Evolutionary conservation across 495 filamentous ascomycete species (phyloP).

Genomic region (Oleoguttula mirabilis): DNA sequence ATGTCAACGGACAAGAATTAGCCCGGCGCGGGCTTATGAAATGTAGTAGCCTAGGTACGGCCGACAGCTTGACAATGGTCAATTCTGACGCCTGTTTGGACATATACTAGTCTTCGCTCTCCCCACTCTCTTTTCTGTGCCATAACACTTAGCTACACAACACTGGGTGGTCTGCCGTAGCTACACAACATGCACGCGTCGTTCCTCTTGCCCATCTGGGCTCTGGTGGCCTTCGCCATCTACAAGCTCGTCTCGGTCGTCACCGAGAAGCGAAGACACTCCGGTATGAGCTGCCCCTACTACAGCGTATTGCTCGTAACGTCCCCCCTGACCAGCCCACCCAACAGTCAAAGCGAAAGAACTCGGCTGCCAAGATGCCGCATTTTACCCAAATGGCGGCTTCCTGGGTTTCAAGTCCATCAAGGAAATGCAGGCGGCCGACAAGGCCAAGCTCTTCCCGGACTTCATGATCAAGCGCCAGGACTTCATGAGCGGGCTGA

Average conservation of each 20-base stretch:
- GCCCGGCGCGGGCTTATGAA: too few species aligned
- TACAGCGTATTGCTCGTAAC: background rate
- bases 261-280: background rate
- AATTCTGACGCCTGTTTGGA: too few species aligned
- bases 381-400: conserved; percentile 4
- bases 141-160: too few species aligned
- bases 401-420: conserved; percentile 21
- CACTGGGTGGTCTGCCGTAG: too few species aligned
- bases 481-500: conserved; percentile 7
- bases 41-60: too few species aligned
- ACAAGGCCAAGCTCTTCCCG: conserved; percentile 18
- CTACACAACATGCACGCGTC: conserved; percentile 10
- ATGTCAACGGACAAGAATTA: too few species aligned
- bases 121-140: too few species aligned
- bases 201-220: conserved; percentile 5
- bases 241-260: conserved; percentile 4
- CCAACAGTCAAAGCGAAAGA: conserved; percentile 13
- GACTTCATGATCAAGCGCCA: conserved; percentile 15
- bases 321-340: too few species aligned
- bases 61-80: too few species aligned
- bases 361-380: conserved; percentile 19
- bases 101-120: too few species aligned
- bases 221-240: conserved; percentile 1
- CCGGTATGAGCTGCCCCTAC: conserved; percentile 1
- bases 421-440: conserved; percentile 12